phyloP scores from a whole-genome alignment of 441 rosid species.

The Theobroma grandiflorum region DNA sequence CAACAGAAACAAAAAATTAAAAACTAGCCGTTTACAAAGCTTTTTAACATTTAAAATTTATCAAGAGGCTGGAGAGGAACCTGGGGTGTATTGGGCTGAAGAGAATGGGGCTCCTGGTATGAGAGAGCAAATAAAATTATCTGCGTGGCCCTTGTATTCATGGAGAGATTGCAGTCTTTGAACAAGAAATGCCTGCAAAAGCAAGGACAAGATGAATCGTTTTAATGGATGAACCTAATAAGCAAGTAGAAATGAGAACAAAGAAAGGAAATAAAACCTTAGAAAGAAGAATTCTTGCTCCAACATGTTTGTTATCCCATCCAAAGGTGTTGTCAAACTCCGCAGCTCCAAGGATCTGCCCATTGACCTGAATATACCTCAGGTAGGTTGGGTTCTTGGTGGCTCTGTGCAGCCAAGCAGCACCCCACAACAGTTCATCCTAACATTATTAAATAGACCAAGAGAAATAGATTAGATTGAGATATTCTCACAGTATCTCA shows the following conservation, averaged over 20 bases:
- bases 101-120: conserved; percentile 66
- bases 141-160: conserved; percentile 76
- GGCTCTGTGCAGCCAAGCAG: conserved; percentile 79
- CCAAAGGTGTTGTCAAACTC: conserved; percentile 71
- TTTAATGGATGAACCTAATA: background rate
- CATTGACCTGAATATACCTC: conserved; percentile 61
- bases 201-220: background rate
- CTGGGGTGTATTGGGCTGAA: conserved; percentile 68
- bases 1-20: conserved; percentile 16
- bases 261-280: conserved; percentile 44
- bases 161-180: conserved; percentile 58
- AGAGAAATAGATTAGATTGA: background rate
- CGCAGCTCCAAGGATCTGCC: conserved; percentile 63
- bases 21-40: conserved; percentile 36
- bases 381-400: conserved; percentile 62
- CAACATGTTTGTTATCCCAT: conserved; percentile 82
- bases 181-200: conserved; percentile 64
- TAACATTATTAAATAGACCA: background rate
- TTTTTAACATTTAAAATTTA: background rate
- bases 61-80: conserved; percentile 27
- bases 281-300: conserved; percentile 77
- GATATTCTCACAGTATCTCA: background rate
- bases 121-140: conserved; percentile 72
- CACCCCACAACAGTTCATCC: conserved; percentile 83
- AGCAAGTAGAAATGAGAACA: background rate